Conservation (phyloP, 2,329 filamentous ascomycete species). For the Magnaporthiopsis incrustans region DNA sequence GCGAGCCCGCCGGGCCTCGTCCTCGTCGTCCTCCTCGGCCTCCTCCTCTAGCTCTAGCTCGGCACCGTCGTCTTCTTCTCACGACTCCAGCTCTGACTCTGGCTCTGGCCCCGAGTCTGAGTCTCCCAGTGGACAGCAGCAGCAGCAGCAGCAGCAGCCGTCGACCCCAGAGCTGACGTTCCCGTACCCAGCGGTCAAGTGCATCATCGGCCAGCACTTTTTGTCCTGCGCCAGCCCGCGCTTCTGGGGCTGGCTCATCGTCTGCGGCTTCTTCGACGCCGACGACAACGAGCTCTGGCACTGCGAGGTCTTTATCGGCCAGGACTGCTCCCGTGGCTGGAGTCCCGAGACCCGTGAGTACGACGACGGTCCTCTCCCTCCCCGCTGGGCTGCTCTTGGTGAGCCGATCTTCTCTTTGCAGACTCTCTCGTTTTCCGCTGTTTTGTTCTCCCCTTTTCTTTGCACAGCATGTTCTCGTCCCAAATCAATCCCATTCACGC, state of each 20-base stretch:
- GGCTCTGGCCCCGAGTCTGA: background rate
- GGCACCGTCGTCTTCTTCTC: too few species aligned
- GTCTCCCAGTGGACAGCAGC: background rate
- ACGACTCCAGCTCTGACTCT: background rate
- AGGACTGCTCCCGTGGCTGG: conserved; percentile 7
- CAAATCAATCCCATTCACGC: background rate
- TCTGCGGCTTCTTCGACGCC: conserved; percentile 38
- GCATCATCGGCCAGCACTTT: conserved; percentile 36
- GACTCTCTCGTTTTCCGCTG: too few species aligned
- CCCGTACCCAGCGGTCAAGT: conserved; percentile 36
- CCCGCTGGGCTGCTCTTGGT: conserved; percentile 9
- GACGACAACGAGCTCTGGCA: conserved; percentile 35
- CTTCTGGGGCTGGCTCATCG: conserved; percentile 38
- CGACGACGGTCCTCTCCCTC: conserved; percentile 13
- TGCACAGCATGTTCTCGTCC: background rate
- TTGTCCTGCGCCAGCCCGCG: conserved; percentile 20
- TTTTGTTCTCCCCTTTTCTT: background rate
- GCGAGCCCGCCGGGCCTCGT: too few species aligned
- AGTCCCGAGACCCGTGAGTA: conserved; percentile 6
- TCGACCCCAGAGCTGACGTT: conserved; percentile 16
- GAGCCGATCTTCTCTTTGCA: background rate
- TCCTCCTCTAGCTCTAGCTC: background rate
- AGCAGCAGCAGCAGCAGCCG: background rate
- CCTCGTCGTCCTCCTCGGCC: background rate
- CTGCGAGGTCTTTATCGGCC: conserved; percentile 32